Conservation (phyloP, 495 filamentous ascomycete genomes). For the Xylaria nigripes region DNA sequence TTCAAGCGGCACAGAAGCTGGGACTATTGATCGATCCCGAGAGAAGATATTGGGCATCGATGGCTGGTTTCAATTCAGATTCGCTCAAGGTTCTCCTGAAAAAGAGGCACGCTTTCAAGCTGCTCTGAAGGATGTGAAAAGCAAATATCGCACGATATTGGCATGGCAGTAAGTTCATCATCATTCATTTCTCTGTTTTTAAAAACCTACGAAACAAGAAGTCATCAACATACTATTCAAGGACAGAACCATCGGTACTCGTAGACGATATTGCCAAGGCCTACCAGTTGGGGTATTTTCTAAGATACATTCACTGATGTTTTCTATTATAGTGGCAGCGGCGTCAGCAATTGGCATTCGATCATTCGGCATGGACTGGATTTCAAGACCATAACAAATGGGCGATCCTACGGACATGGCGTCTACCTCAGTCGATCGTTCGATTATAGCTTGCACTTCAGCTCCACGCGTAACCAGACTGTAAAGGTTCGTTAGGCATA, state of each 20-base stretch:
- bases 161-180: slow-evolving; percentile 43
- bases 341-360: slow-evolving; percentile 74
- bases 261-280: too few relatives aligned
- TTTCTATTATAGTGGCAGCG: slow-evolving; percentile 46
- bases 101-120: slow-evolving; percentile 76
- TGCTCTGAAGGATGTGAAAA: slow-evolving; percentile 45
- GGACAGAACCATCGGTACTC: too few relatives aligned
- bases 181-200: neutral
- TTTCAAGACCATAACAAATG: slow-evolving; percentile 52
- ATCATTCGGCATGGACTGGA: slow-evolving; percentile 80
- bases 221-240: too few relatives aligned
- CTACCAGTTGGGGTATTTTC: too few relatives aligned
- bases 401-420: slow-evolving; percentile 69
- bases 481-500: neutral
- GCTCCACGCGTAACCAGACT: neutral
- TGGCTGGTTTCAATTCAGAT: slow-evolving; percentile 72
- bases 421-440: slow-evolving; percentile 66
- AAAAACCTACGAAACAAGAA: too few relatives aligned
- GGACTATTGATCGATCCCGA: slow-evolving; percentile 17
- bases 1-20: slow-evolving; percentile 1
- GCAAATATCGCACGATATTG: slow-evolving; percentile 14
- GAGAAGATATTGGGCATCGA: slow-evolving; percentile 58
- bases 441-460: slow-evolving; percentile 51
- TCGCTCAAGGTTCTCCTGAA: slow-evolving; percentile 83
- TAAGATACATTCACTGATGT: neutral